A percentile compares a stretch with the other conserved stretches of the same genome.
Conservation (phyloP, 108 stramenopile genomes). For the Licmophora abbreviata region DNA sequence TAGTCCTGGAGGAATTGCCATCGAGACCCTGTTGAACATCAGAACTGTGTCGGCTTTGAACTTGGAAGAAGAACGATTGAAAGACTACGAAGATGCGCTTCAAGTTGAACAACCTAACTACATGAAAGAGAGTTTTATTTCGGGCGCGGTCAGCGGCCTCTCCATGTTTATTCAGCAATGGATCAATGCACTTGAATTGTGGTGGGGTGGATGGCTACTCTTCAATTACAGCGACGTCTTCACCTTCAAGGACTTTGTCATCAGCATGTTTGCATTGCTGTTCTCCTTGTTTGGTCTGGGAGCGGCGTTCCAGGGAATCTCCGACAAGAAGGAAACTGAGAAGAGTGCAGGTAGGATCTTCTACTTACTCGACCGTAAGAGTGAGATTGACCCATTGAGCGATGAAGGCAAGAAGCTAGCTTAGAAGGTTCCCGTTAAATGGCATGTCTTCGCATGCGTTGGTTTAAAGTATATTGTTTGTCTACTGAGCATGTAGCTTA, state of each 20-base stretch:
- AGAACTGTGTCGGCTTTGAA: conserved; percentile 66
- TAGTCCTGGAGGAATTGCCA: conserved; percentile 58
- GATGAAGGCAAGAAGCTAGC: conserved; percentile 37
- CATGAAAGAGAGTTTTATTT: neutral
- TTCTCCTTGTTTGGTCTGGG: conserved; percentile 73
- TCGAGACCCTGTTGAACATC: conserved; percentile 75
- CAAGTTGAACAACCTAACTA: conserved; percentile 1
- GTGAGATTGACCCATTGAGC: conserved; percentile 49
- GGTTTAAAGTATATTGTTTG: too few relatives aligned
- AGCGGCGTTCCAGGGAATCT: conserved; percentile 53
- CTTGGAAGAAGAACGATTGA: conserved; percentile 42
- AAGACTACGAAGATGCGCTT: conserved; percentile 50
- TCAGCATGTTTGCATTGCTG: conserved; percentile 62
- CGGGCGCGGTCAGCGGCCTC: conserved; percentile 8
- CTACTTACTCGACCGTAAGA: conserved; percentile 50
- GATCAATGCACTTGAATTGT: conserved; percentile 52
- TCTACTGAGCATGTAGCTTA: too few relatives aligned
- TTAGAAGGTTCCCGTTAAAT: too few relatives aligned
- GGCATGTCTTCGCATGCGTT: too few relatives aligned
- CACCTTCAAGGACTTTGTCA: conserved; percentile 58
- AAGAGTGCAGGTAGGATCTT: conserved; percentile 61
- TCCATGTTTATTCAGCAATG: conserved; percentile 39
- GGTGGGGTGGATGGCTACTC: conserved; percentile 68
- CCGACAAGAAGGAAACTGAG: conserved; percentile 57
- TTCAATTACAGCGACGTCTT: conserved; percentile 39